Percentiles rank a stretch among this genome's conserved stretches.
phyloP scores from a whole-genome alignment of 768 basidiomycete genomes.

The Chiua virens region DNA sequence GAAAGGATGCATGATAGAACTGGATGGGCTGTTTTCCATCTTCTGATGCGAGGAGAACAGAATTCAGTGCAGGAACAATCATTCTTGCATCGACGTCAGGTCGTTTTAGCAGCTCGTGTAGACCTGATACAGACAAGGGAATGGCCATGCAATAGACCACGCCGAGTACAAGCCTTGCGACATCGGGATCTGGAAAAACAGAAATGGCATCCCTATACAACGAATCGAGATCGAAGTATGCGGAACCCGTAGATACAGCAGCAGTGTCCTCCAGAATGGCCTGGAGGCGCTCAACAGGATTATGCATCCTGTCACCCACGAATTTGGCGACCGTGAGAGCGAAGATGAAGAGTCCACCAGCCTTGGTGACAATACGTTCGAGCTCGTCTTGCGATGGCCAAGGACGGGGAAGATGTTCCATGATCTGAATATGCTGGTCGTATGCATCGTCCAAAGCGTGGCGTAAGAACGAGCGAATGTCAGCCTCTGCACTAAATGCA shows the following conservation, averaged over 20 bases:
- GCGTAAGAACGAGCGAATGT: constrained; percentile 23
- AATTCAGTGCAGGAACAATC: constrained; percentile 13
- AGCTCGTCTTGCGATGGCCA: constrained; percentile 27
- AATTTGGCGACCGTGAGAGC: constrained; percentile 30
- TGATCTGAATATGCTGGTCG: constrained; percentile 16
- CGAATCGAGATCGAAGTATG: constrained; percentile 19
- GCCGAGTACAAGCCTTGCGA: constrained; percentile 18
- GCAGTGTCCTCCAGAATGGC: constrained; percentile 10
- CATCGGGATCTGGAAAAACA: constrained; percentile 15
- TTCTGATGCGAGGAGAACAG: constrained; percentile 19
- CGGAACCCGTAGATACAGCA: constrained; percentile 1
- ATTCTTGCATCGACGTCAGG: constrained; percentile 17
- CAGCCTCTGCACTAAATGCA: constrained; percentile 21
- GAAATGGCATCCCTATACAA: constrained; percentile 22
- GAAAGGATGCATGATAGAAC: constrained; percentile 23
- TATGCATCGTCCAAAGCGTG: constrained; percentile 19
- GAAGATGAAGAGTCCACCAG: constrained; percentile 30
- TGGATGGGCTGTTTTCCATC: constrained; percentile 20
- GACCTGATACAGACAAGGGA: constrained; percentile 11
- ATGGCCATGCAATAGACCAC: constrained; percentile 13
- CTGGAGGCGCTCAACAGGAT: constrained; percentile 14
- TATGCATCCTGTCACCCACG: constrained; percentile 15
- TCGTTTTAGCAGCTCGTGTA: constrained; percentile 14
- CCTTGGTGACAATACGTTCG: constrained; percentile 15
- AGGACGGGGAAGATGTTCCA: constrained; percentile 18